Conservation (phyloP, 2,329 filamentous ascomycete species). For the Elsinoe australis region DNA sequence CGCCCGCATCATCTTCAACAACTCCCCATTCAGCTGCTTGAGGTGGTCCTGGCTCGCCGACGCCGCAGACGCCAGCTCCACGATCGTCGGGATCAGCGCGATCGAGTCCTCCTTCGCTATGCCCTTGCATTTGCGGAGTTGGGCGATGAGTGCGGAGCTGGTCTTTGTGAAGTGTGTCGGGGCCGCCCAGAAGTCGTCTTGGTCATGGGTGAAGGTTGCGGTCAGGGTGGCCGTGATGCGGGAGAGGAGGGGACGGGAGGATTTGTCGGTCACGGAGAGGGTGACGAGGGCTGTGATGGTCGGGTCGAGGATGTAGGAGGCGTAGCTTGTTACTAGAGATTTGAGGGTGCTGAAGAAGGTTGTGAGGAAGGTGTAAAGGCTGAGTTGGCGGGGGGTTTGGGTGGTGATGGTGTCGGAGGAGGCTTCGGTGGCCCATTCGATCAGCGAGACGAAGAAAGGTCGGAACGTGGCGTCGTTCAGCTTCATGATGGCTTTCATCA, state of each 20-base stretch:
- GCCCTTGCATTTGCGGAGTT: slow-evolving; percentile 35
- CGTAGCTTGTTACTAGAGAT: slow-evolving; percentile 90
- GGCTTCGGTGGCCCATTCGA: slow-evolving; percentile 79
- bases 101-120: slow-evolving; percentile 28
- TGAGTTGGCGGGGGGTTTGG: slow-evolving; percentile 57
- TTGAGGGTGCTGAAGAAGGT: slow-evolving; percentile 79
- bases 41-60: slow-evolving; percentile 85
- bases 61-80: slow-evolving; percentile 70
- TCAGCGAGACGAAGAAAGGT: slow-evolving; percentile 77
- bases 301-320: slow-evolving; percentile 73
- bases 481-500: slow-evolving; percentile 90
- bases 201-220: slow-evolving; percentile 76
- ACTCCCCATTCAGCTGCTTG: slow-evolving; percentile 72
- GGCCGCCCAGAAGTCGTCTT: slow-evolving; percentile 91
- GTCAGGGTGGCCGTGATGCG: slow-evolving; percentile 63
- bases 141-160: slow-evolving; percentile 59
- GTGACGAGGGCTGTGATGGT: slow-evolving; percentile 55
- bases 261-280: slow-evolving; percentile 35
- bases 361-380: slow-evolving; percentile 72
- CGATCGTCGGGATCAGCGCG: slow-evolving; percentile 64
- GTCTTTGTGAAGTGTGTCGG: slow-evolving; percentile 77
- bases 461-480: slow-evolving; percentile 90
- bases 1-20: slow-evolving; percentile 72
- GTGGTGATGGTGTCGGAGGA: slow-evolving; percentile 51
- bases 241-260: slow-evolving; percentile 56